Percentiles rank a stretch among this genome's conserved stretches.
Evolutionary conservation across 2,329 filamentous ascomycete genomes (phyloP).

Genomic region (Polytolypa hystricis): DNA sequence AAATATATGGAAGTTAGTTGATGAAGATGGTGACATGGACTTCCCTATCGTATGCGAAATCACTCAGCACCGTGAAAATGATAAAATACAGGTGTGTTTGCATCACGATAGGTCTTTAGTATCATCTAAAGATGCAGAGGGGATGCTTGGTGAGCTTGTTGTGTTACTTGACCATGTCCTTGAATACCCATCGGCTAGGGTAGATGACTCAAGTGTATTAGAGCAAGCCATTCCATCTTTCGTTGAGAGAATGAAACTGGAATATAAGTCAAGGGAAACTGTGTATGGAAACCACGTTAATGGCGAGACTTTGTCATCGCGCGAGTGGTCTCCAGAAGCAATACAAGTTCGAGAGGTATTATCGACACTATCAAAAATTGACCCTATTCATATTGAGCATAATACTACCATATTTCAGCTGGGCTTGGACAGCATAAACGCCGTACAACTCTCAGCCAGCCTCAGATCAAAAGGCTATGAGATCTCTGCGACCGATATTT

Average conservation of each 20-base stretch:
- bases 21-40: conserved; percentile 47
- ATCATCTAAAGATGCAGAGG: conserved; percentile 13
- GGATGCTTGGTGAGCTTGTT: conserved; percentile 21
- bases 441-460: conserved; percentile 60
- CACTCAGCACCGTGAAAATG: conserved; percentile 41
- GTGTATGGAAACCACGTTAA: conserved; percentile 1
- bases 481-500: conserved; percentile 60
- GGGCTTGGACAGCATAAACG: conserved; percentile 86
- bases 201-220: conserved; percentile 17
- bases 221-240: conserved; percentile 19
- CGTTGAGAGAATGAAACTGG: conserved; percentile 1
- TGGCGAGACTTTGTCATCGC: background rate
- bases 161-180: conserved; percentile 24
- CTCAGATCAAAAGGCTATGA: conserved; percentile 50
- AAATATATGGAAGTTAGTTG: conserved; percentile 40
- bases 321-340: conserved; percentile 44
- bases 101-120: conserved; percentile 43
- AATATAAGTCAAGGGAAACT: conserved; percentile 6
- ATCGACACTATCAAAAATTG: conserved; percentile 45
- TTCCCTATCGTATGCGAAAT: conserved; percentile 69
- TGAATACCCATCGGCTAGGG: conserved; percentile 21
- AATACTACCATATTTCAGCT: conserved; percentile 70
- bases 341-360: conserved; percentile 45
- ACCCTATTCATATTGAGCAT: conserved; percentile 41
- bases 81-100: conserved; percentile 49